A percentile compares a stretch with the other conserved stretches of the same genome.
Conservation (phyloP, 768 basidiomycete genomes). For the Candolleomyces efflorescens region DNA sequence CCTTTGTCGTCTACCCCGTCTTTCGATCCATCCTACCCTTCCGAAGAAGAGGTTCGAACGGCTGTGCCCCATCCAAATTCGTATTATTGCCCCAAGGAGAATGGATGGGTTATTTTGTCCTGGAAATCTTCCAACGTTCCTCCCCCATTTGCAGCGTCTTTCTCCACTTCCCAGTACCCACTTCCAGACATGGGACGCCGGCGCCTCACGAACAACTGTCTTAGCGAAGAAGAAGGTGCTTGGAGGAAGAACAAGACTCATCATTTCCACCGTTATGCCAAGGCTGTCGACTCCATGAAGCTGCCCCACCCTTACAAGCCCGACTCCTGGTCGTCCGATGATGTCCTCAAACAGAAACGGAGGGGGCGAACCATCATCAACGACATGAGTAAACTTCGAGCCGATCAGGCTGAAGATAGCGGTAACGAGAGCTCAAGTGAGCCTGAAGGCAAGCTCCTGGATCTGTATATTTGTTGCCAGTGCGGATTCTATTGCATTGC, state of each 20-base stretch:
- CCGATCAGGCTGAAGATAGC: conserved; percentile 30
- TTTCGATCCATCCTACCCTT: conserved; percentile 20
- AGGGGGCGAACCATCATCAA: conserved; percentile 29
- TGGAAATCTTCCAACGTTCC: conserved; percentile 62
- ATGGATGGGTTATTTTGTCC: conserved; percentile 74
- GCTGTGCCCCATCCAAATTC: conserved; percentile 79
- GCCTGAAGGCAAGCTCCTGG: conserved; percentile 55
- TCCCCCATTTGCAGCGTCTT: conserved; percentile 59
- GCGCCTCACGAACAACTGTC: conserved; percentile 45
- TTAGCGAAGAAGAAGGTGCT: conserved; percentile 45
- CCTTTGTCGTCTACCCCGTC: conserved; percentile 19
- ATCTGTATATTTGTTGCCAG: conserved; percentile 83
- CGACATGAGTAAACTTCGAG: conserved; percentile 40
- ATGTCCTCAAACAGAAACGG: conserved; percentile 50
- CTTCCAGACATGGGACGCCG: conserved; percentile 57
- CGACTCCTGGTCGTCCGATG: conserved; percentile 56
- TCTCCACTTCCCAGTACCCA: conserved; percentile 34
- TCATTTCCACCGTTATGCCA: conserved; percentile 75
- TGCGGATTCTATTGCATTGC: conserved; percentile 73
- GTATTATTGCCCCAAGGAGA: conserved; percentile 78
- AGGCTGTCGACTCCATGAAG: conserved; percentile 64
- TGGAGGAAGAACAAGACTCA: conserved; percentile 61
- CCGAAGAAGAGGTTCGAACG: conserved; percentile 60
- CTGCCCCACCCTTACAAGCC: conserved; percentile 57
- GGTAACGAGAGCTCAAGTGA: conserved; percentile 30